These are phyloP conservation scores for Phylloporus scabripes DNA, from an alignment of 768 basidiomycete genomes.

Conservation along the genomic window DNA sequence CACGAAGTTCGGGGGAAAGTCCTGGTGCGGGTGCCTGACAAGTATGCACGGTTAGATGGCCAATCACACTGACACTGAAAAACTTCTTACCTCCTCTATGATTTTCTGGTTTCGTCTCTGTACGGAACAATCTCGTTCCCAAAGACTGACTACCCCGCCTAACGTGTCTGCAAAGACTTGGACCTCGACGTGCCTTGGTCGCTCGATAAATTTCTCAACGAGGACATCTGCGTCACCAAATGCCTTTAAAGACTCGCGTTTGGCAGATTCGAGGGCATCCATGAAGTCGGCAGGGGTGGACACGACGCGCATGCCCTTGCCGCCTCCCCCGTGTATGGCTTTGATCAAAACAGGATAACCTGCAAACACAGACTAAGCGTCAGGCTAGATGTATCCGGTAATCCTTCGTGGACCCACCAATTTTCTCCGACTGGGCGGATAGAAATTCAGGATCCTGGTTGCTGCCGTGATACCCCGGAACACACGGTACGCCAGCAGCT, in stretches of 20 bases:
- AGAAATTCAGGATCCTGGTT: slow-evolving; percentile 75
- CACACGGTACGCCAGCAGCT: slow-evolving; percentile 89
- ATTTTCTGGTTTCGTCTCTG: slow-evolving; percentile 94
- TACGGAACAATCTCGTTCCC: slow-evolving; percentile 92
- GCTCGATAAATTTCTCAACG: slow-evolving; percentile 83
- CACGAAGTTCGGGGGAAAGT: slow-evolving; percentile 69
- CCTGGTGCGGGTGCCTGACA: slow-evolving; percentile 85
- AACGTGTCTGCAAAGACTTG: slow-evolving; percentile 85
- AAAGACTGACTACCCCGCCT: slow-evolving; percentile 86
- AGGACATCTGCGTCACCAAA: slow-evolving; percentile 86
- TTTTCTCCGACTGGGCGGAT: slow-evolving; percentile 59
- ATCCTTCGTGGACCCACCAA: slow-evolving; percentile 41
- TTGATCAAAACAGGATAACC: slow-evolving; percentile 93
- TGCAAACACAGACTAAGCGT: slow-evolving; percentile 17
- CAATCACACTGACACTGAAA: not conserved
- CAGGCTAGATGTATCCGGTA: not conserved
- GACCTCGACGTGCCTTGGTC: slow-evolving; percentile 89
- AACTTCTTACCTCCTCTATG: slow-evolving; percentile 66
- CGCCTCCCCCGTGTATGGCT: slow-evolving; percentile 93
- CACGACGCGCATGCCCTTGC: slow-evolving; percentile 92
- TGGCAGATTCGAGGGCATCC: slow-evolving; percentile 80
- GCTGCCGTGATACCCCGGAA: slow-evolving; percentile 88
- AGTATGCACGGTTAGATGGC: not conserved
- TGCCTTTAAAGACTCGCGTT: slow-evolving; percentile 81
- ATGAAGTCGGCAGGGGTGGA: slow-evolving; percentile 61